Base-by-base conservation (phyloP, 495 filamentous ascomycete species). In the Tuber calosporum region DNA sequence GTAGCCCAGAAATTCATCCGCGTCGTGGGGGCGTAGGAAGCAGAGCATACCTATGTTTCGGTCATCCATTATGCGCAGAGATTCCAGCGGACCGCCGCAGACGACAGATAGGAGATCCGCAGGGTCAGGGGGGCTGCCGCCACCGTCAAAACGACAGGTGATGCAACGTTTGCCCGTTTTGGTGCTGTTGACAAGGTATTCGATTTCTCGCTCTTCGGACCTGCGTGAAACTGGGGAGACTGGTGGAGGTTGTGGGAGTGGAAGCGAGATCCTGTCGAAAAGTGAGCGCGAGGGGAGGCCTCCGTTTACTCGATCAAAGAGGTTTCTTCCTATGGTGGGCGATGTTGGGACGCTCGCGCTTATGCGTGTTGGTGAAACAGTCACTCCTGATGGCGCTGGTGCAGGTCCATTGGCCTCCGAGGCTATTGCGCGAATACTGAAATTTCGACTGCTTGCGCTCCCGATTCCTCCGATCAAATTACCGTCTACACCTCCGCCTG, bases 81-180 rank as follows among this genome's bases (percentile, higher is more conserved):
- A 73, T 37, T 78, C 76, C 15, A 78, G 70, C 0, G 75, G 70
- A 2, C 76, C 76, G 4, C 75, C 71, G 58, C 40, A 78, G 53
- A 78, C 34, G 42, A 78, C 67, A 17, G 70, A 77, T 36, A 78
- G 76, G 34, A 78, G 75, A 7, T 74, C 76, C 11, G 75, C 76
- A 5, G 73, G 58, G n/a, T 70, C 43, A 15, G 74, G 76, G 26
- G 26, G 13, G 53, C 15, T 17, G 1, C 58, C 70, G 20, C 19
- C 71, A 2, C 74, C 71, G 20, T 77, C 68, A 42, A 78, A 77
- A 66, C 75, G 76, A 40, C 75, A 77, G 53, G 71, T 70, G 15
- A 78, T 68, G n/a, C 76, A 75, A 34, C 76, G 76, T 26, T 45
- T 72, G 2, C 41, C 36, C 8, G 30, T 36, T 7, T 62, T 19